Conservation (phyloP, 352 stramenopile genomes). For the Phytophthora macrochlamydospora region DNA sequence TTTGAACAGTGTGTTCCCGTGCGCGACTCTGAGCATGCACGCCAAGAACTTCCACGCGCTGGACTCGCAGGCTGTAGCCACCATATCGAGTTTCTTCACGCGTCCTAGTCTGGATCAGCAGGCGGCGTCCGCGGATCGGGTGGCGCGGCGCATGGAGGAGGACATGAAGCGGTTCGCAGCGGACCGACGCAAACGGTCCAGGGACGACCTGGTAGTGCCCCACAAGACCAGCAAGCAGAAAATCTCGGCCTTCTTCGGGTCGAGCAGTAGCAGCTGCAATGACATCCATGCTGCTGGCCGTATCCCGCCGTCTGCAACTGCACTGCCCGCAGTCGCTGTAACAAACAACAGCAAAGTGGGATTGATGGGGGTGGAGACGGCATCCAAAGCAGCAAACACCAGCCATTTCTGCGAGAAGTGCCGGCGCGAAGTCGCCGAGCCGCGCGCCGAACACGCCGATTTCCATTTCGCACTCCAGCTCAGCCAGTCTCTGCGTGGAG, state of each 20-base stretch:
- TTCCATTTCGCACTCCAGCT: conserved; percentile 65
- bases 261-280: conserved; percentile 5
- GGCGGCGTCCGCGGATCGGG: conserved; percentile 6
- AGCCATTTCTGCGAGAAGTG: conserved; percentile 49
- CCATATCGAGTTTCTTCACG: conserved; percentile 77
- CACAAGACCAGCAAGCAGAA: conserved; percentile 45
- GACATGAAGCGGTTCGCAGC: conserved; percentile 27
- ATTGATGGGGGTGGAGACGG: conserved; percentile 9
- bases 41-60: conserved; percentile 76
- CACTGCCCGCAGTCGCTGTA: neutral
- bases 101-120: conserved; percentile 24
- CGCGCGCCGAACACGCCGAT: conserved; percentile 53
- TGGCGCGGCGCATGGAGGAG: conserved; percentile 27
- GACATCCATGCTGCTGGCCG: too few species aligned
- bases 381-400: conserved; percentile 24
- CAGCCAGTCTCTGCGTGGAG: conserved; percentile 30
- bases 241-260: conserved; percentile 65
- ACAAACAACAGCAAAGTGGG: neutral
- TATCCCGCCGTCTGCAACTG: neutral
- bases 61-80: conserved; percentile 40
- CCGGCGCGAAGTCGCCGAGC: conserved; percentile 33
- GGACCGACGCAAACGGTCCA: conserved; percentile 14
- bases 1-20: conserved; percentile 61
- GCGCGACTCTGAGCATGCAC: conserved; percentile 56
- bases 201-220: conserved; percentile 1